Conservation (phyloP, 2,329 filamentous ascomycete species). For the Stachybotrys chlorohalonatus region DNA sequence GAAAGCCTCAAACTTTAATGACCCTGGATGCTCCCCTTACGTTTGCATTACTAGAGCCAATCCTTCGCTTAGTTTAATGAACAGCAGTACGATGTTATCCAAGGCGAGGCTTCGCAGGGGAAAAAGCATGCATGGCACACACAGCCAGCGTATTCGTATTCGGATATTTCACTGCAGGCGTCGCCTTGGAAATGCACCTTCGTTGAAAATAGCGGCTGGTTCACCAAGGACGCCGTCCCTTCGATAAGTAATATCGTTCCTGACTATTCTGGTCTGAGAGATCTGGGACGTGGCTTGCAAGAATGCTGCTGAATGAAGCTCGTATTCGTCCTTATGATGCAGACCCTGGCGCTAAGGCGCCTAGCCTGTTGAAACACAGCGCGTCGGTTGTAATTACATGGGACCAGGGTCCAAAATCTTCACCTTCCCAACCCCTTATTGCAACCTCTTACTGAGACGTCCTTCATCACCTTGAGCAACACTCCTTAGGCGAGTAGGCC, state of each 20-base stretch:
- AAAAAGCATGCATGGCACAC: not conserved
- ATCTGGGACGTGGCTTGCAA: too few species aligned
- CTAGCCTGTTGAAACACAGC: not conserved
- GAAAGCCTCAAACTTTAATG: too few species aligned
- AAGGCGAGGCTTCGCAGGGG: not conserved
- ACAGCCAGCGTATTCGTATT: not conserved
- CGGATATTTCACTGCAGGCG: too few species aligned
- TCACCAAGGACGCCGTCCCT: too few species aligned
- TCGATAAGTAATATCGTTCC: too few species aligned
- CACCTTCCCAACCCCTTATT: not conserved
- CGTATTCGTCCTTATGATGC: too few species aligned
- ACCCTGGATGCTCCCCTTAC: too few species aligned
- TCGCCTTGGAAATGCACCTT: too few species aligned
- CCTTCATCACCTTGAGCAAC: not conserved
- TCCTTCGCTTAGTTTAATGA: not conserved
- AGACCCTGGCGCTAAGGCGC: not conserved
- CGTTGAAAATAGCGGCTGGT: too few species aligned
- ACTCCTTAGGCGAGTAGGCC: too few species aligned
- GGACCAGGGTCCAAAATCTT: not conserved
- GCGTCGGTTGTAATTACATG: not conserved
- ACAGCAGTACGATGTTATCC: not conserved
- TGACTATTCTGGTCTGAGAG: too few species aligned
- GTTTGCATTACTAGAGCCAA: not conserved
- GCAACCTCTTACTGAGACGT: not conserved
- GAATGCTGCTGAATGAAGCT: too few species aligned